Evolutionary conservation across 2,329 filamentous ascomycete species (phyloP).

Genomic region (Xylaria multiplex): DNA sequence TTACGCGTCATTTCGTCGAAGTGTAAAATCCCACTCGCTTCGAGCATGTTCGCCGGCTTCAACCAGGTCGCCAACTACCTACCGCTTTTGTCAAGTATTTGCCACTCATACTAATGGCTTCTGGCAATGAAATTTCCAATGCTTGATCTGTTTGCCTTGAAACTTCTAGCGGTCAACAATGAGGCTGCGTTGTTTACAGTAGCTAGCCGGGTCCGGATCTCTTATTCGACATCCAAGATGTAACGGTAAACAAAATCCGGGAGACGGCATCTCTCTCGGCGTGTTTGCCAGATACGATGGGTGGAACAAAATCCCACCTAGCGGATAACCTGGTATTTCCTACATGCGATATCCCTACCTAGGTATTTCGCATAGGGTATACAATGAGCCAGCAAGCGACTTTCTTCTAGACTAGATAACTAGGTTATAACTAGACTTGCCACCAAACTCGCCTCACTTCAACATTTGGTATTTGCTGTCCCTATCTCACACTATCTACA

Average conservation of each 20-base stretch:
- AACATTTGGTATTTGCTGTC: background rate
- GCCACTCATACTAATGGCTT: slow-evolving; percentile 22
- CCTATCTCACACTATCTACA: background rate
- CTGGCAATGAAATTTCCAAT: slow-evolving; percentile 5
- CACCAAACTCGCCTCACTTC: slow-evolving; percentile 22
- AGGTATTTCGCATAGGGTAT: background rate
- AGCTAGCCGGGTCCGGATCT: slow-evolving; percentile 22
- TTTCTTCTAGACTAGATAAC: slow-evolving; percentile 11
- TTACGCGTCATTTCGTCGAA: slow-evolving; percentile 31
- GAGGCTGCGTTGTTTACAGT: slow-evolving; percentile 25
- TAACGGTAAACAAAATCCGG: slow-evolving; percentile 5
- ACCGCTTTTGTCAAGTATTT: slow-evolving; percentile 13
- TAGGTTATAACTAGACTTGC: background rate
- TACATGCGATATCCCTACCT: slow-evolving; percentile 15
- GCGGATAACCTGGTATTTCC: background rate
- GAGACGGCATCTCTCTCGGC: slow-evolving; percentile 20
- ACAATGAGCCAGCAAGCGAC: slow-evolving; percentile 11
- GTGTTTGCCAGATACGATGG: slow-evolving; percentile 18
- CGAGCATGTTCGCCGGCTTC: background rate
- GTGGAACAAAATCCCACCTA: slow-evolving; percentile 3
- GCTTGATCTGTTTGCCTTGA: slow-evolving; percentile 18
- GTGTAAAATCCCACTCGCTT: slow-evolving; percentile 30
- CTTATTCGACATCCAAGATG: slow-evolving; percentile 3
- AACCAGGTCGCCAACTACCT: slow-evolving; percentile 1
- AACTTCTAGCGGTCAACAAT: slow-evolving; percentile 19